Evolutionary conservation across 108 stramenopile genomes (phyloP), one percentile per base, ranked within the genome.

Genomic region (Skeletonema costatum): DNA sequence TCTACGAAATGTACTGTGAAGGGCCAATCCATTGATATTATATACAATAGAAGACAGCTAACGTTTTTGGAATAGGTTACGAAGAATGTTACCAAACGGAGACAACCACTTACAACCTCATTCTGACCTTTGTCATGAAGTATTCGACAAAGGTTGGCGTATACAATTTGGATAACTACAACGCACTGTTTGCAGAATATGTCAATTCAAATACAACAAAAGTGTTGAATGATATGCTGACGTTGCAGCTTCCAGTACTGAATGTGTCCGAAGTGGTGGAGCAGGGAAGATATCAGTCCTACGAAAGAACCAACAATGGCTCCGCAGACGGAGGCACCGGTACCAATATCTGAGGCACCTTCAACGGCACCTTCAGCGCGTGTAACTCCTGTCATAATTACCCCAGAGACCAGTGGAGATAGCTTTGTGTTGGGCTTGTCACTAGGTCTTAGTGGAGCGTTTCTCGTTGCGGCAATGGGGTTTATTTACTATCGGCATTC

Each of bases 381-480:
- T 1, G 16, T 30, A 2, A 19, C 29, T 17, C 32, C 46, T 29
- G 32, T n/a, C 9, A 46, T 7, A 5, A 7, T 21, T 32, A 59
- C 13, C 13, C 53, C 66, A 5, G 65, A 66, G 2, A 19, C 33
- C 21, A 48, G n/a, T 66, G 17, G 4, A 19, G 12, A 31, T 39
- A 76, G 75, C 60, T 76, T 76, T 61, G 75, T 51, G 29, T 67
- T 76, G 51, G 75, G 75, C 8, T 60, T 68, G n/a, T 68, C 75
- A 38, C 32, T 76, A 13, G 75, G 75, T 33, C 25, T 76, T 33
- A 51, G 32, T 33, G 75, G 75, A 21, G 75, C 75, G 17, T 76
- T 64, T 39, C 42, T 36, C n/a, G 46, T 76, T 41, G 75, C 31
- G 36, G 31, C 61, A 32, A 1, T 76, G 17, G 58, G 16, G 16